Evolutionary conservation across 495 filamentous ascomycete species (phyloP).

Genomic region (Xylaria scruposa): DNA sequence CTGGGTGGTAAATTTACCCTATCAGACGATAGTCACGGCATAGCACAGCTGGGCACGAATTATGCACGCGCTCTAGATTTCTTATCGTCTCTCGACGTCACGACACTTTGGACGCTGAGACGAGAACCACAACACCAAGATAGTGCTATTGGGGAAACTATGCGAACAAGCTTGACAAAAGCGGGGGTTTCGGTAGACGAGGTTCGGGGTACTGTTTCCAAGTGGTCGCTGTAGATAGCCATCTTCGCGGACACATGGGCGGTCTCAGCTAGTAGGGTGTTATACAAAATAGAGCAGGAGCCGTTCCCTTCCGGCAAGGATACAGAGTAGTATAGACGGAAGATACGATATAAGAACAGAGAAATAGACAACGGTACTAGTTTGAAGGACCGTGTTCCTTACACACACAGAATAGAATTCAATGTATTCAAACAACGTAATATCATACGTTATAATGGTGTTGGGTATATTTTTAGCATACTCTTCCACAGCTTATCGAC

Average conservation of each 20-base stretch:
- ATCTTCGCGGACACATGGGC: not conserved
- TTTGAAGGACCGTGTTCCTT: not conserved
- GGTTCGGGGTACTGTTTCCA: conserved; percentile 31
- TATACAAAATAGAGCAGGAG: not conserved
- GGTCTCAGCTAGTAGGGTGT: not conserved
- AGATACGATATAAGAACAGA: conserved; percentile 3
- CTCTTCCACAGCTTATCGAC: not conserved
- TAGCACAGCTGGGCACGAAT: conserved; percentile 75
- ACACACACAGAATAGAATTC: not conserved
- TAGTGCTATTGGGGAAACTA: conserved; percentile 13
- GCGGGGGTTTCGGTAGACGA: conserved; percentile 31
- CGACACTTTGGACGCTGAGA: conserved; percentile 56
- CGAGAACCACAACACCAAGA: conserved; percentile 32
- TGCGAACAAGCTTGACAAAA: conserved; percentile 42
- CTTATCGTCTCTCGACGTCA: conserved; percentile 54
- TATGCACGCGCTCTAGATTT: conserved; percentile 62
- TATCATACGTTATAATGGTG: not conserved
- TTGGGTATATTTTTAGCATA: conserved; percentile 14
- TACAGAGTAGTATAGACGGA: not conserved
- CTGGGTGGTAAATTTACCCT: conserved; percentile 83
- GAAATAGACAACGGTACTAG: not conserved
- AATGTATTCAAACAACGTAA: not conserved
- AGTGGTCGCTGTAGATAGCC: conserved; percentile 27
- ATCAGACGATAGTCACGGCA: conserved; percentile 89
- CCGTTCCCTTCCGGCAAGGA: not conserved